Evolutionary conservation across 2,329 filamentous ascomycete genomes (phyloP).

Genomic region (Fusarium ramigenum): DNA sequence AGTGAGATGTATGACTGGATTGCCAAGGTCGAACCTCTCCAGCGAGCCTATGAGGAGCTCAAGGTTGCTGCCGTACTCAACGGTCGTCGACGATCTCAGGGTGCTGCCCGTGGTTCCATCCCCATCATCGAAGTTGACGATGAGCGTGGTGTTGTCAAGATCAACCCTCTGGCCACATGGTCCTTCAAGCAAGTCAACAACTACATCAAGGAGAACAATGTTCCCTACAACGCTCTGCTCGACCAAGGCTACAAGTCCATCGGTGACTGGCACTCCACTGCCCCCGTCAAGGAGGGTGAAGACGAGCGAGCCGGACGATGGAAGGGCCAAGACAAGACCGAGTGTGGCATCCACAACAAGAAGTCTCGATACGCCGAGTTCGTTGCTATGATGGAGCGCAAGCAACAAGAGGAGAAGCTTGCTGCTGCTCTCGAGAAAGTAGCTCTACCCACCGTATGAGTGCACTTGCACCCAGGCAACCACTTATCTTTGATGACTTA

Average conservation of each 20-base stretch:
- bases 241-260: conserved; percentile 97
- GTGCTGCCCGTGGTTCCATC: conserved; percentile 88
- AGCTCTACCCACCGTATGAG: conserved; percentile 40
- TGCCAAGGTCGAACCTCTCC: conserved; percentile 96
- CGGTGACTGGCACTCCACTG: conserved; percentile 98
- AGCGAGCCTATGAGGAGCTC: conserved; percentile 88
- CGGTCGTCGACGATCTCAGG: conserved; percentile 89
- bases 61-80: conserved; percentile 91
- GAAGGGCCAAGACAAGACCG: conserved; percentile 96
- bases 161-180: conserved; percentile 98
- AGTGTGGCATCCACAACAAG: conserved; percentile 99
- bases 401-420: conserved; percentile 63
- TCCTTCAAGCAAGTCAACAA: conserved; percentile 86
- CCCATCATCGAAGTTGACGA: conserved; percentile 91
- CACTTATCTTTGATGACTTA: conserved; percentile 40
- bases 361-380: conserved; percentile 92
- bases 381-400: conserved; percentile 76
- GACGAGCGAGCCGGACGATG: conserved; percentile 96
- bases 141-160: conserved; percentile 90
- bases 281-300: conserved; percentile 87
- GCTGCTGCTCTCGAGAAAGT: conserved; percentile 44
- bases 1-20: conserved; percentile 95
- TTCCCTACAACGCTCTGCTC: conserved; percentile 93
- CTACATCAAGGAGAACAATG: conserved; percentile 85
- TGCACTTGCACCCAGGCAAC: conserved; percentile 33